Percentiles rank a stretch among this genome's conserved stretches.
Conservation (phyloP, 1,284 basidiomycete genomes). For the Chalciporus sp. region DNA sequence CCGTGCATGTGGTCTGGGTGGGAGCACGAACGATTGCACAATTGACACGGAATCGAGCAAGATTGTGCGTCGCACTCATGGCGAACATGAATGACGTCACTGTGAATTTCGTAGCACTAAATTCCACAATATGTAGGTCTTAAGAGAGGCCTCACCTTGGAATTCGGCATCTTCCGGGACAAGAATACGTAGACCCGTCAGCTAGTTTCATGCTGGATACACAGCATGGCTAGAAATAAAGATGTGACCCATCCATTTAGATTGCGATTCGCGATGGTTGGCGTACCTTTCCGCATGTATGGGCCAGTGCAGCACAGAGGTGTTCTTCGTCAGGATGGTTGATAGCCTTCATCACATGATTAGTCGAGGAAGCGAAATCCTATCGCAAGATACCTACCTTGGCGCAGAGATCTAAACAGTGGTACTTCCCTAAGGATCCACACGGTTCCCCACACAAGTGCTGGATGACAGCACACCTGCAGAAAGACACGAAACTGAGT, state of each 20-base stretch:
- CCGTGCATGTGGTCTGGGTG: constrained; percentile 55
- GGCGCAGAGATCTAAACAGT: constrained; percentile 52
- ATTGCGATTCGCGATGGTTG: background rate
- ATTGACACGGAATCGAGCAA: constrained; percentile 54
- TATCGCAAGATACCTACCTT: constrained; percentile 38
- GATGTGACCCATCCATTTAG: background rate
- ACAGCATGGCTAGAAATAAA: constrained; percentile 48
- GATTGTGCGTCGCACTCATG: constrained; percentile 46
- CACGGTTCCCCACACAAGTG: constrained; percentile 58
- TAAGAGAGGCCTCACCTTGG: constrained; percentile 39
- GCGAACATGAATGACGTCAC: constrained; percentile 44
- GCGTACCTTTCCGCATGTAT: constrained; percentile 55
- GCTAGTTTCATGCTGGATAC: constrained; percentile 36
- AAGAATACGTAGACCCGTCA: constrained; percentile 41
- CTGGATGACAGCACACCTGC: constrained; percentile 48
- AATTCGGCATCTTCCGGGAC: constrained; percentile 44
- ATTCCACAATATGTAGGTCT: too few species aligned
- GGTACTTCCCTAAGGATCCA: constrained; percentile 42
- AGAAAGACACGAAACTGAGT: background rate
- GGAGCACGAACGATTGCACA: constrained; percentile 57
- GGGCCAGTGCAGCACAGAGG: constrained; percentile 51
- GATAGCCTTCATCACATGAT: constrained; percentile 34
- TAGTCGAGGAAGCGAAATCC: background rate
- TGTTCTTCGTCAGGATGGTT: constrained; percentile 50
- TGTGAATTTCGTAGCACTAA: constrained; percentile 5